phyloP scores from a whole-genome alignment of 768 basidiomycete genomes.

The Lactarius indigo region DNA sequence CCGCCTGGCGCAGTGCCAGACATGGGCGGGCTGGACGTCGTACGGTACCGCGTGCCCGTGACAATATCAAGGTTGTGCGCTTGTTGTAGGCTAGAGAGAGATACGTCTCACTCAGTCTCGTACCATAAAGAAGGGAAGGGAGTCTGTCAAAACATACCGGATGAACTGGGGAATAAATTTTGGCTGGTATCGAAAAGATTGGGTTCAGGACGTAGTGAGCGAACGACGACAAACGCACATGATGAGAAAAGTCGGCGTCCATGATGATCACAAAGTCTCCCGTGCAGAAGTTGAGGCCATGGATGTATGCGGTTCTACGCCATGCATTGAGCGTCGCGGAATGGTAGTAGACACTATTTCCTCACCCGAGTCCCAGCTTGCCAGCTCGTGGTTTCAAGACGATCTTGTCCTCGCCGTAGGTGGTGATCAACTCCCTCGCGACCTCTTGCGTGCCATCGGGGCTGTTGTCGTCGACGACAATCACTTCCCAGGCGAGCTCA shows the following conservation, averaged over 20 bases:
- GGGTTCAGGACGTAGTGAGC: background rate
- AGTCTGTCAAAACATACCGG: slow-evolving; percentile 44
- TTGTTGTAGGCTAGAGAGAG: slow-evolving; percentile 63
- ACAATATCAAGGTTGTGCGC: slow-evolving; percentile 90
- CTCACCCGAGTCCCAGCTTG: slow-evolving; percentile 84
- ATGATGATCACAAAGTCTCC: slow-evolving; percentile 96
- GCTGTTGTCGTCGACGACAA: slow-evolving; percentile 89
- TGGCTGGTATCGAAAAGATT: slow-evolving; percentile 49
- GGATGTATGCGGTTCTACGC: slow-evolving; percentile 83
- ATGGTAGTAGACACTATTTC: background rate
- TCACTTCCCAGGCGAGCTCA: slow-evolving; percentile 78
- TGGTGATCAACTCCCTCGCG: slow-evolving; percentile 67
- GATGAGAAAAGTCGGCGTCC: slow-evolving; percentile 96
- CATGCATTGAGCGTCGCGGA: background rate
- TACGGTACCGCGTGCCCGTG: slow-evolving; percentile 85
- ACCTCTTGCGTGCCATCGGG: slow-evolving; percentile 93
- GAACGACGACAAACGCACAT: slow-evolving; percentile 48
- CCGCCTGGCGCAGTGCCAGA: slow-evolving; percentile 69
- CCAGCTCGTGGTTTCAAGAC: slow-evolving; percentile 86
- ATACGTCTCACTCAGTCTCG: background rate
- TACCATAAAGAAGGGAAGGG: background rate
- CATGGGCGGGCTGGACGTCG: slow-evolving; percentile 53
- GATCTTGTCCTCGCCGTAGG: slow-evolving; percentile 84
- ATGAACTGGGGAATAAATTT: slow-evolving; percentile 96
- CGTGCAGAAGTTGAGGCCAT: slow-evolving; percentile 83